Evolutionary conservation across 805 yeast genomes (phyloP).

Genomic region (Metschnikowia henanensis): DNA sequence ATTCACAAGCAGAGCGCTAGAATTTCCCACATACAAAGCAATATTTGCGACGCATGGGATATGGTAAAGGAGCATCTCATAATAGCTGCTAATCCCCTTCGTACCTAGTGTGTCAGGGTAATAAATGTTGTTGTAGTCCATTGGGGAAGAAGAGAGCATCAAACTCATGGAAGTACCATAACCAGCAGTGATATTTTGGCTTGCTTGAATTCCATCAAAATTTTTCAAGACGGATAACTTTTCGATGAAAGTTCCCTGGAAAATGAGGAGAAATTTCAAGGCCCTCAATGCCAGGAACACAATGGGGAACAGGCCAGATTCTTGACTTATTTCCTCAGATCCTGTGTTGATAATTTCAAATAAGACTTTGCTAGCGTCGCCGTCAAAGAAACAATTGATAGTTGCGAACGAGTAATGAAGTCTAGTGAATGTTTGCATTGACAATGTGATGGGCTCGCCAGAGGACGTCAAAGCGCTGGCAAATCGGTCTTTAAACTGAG

Average conservation of each 20-base stretch:
- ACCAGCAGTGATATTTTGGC: slow-evolving; percentile 18
- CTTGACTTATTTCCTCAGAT: slow-evolving; percentile 50
- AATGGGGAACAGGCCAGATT: slow-evolving; percentile 24
- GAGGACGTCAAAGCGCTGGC: slow-evolving; percentile 21
- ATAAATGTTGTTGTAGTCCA: slow-evolving; percentile 33
- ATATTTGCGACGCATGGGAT: slow-evolving; percentile 72
- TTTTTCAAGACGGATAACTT: slow-evolving; percentile 51
- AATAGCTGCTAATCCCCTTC: slow-evolving; percentile 62
- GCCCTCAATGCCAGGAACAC: slow-evolving; percentile 45
- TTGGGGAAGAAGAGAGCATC: slow-evolving; percentile 22
- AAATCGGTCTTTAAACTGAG: slow-evolving; percentile 21
- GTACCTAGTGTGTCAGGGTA: slow-evolving; percentile 49
- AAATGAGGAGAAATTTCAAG: slow-evolving; percentile 44
- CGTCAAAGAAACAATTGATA: slow-evolving; percentile 61
- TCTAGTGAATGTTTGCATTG: slow-evolving; percentile 39
- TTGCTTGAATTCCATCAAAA: slow-evolving; percentile 21
- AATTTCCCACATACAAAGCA: slow-evolving; percentile 70
- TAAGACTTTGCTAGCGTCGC: slow-evolving; percentile 53
- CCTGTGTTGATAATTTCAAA: slow-evolving; percentile 61
- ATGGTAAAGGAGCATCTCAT: slow-evolving; percentile 69
- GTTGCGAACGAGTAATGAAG: slow-evolving; percentile 71
- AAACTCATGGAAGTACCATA: slow-evolving; percentile 31
- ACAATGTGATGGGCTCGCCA: slow-evolving; percentile 15
- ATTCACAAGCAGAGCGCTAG: slow-evolving; percentile 50
- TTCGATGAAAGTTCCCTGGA: slow-evolving; percentile 62